Base-by-base conservation (phyloP, 768 basidiomycete species). In the Lentinula boryana region DNA sequence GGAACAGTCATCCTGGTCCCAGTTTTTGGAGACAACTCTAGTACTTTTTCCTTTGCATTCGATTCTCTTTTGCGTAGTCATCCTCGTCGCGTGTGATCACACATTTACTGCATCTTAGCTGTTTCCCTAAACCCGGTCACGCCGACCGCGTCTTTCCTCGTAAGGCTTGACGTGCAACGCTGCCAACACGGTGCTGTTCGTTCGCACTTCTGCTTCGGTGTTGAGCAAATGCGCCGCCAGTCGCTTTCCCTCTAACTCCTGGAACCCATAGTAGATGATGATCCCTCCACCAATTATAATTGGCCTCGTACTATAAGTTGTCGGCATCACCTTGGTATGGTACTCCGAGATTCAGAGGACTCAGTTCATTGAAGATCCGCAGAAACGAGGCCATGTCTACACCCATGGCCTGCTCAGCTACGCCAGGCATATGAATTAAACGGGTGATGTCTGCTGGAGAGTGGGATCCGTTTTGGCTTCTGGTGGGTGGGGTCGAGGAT, bases 281-380 rank as follows among this genome's bases (percentile, higher is more conserved):
- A 60, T 60, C 53, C 46, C 54, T 59, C 64, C 8, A 50, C 62
- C 3, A 65, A 67, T n/a, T 33, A 60, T 56, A 60, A 54, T 49
- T 35, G 69, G 69, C 1, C 23, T 66, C 7, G 61, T 54, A 21
- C 57, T 66, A 9, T 69, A 64, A 43, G 50, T 62, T 8, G 6
- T 53, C 6, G 69, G 68, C 16, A 55, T 65, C 3, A 10, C 48
- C 2, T 56, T 69, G 16, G 69, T 69, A 54, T 55, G 58, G 5
- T 46, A 64, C 10, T 62, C 69, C 12, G 69, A 70, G 48, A 21
- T 64, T 1, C 61, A 64, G 44, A 63, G 68, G 38, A 67, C 64
- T 48, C 55, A 35, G n/a, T 70, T 70, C 52, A 70, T 69, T 60
- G 64, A 64, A 41, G 61, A 69, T 56, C 61, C 58, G 8, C 63